Conservation (phyloP, 2,329 filamentous ascomycete species). For the Coleophoma eucalyptorum region DNA sequence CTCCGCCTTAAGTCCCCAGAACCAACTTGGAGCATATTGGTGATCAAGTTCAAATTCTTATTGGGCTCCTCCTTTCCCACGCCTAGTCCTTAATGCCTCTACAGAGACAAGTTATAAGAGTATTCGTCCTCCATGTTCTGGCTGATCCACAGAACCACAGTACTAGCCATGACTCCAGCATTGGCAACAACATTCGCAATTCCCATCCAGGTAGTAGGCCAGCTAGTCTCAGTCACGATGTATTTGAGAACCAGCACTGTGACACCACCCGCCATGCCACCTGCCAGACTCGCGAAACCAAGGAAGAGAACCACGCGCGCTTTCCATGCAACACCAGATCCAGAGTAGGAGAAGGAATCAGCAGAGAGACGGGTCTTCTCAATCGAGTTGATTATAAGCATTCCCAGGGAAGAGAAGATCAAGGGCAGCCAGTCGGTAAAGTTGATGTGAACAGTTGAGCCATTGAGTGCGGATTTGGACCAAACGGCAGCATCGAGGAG, state of each 20-base stretch:
- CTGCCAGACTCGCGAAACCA: slow-evolving; percentile 61
- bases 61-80: not conserved
- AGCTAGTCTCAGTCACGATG: slow-evolving; percentile 50
- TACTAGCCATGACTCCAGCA: slow-evolving; percentile 56
- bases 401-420: slow-evolving; percentile 62
- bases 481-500: slow-evolving; percentile 66
- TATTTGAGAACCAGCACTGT: slow-evolving; percentile 65
- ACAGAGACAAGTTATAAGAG: slow-evolving; percentile 62
- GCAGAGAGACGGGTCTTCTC: slow-evolving; percentile 62
- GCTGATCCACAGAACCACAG: slow-evolving; percentile 63
- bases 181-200: slow-evolving; percentile 65
- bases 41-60: not conserved
- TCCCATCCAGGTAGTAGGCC: slow-evolving; percentile 61
- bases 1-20: not conserved
- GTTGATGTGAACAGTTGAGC: slow-evolving; percentile 52
- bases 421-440: slow-evolving; percentile 70
- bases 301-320: slow-evolving; percentile 64
- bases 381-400: slow-evolving; percentile 69
- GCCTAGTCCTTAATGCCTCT: slow-evolving; percentile 3
- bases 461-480: slow-evolving; percentile 59
- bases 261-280: slow-evolving; percentile 67
- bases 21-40: not conserved
- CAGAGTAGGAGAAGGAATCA: slow-evolving; percentile 60
- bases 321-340: slow-evolving; percentile 64
- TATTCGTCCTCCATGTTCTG: slow-evolving; percentile 74